A percentile compares a stretch with the other conserved stretches of the same genome.
Evolutionary conservation across 129 eudicot species (phyloP).

Genomic region (Dittrichia graveolens): DNA sequence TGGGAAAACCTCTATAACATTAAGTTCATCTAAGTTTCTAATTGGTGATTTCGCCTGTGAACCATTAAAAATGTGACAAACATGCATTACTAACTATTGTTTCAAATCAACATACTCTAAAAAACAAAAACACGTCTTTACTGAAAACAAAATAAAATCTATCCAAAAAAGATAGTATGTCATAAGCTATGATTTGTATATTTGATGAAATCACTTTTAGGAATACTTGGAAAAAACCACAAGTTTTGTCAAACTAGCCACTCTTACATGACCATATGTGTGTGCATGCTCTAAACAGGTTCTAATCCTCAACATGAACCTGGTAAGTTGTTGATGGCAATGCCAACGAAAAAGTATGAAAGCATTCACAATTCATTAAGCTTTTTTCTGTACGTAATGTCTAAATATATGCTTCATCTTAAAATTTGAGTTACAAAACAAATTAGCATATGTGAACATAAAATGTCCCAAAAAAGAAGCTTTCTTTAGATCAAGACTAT

Average conservation of each 20-base stretch:
- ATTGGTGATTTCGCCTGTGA: conserved; percentile 96
- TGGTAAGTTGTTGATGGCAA: neutral
- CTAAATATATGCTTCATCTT: neutral
- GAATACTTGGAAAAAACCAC: neutral
- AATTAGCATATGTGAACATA: neutral
- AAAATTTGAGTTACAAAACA: neutral
- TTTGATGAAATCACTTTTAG: conserved; percentile 1
- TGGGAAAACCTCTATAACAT: conserved; percentile 66
- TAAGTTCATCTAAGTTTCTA: conserved; percentile 71
- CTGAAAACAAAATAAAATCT: neutral
- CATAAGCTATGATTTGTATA: neutral
- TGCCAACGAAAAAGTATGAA: neutral
- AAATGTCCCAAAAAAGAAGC: neutral
- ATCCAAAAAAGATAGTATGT: neutral
- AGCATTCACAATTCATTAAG: neutral
- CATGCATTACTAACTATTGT: conserved; percentile 7
- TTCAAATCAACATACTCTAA: neutral
- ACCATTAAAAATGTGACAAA: conserved; percentile 12
- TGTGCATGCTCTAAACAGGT: neutral
- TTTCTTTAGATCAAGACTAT: conserved; percentile 3
- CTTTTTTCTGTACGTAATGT: neutral
- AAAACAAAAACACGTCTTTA: neutral
- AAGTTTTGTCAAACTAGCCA: conserved; percentile 3
- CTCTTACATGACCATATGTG: conserved; percentile 11
- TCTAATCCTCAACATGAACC: neutral